Conservation (phyloP, 371 early-diverging fungal species). For the Mortierella sp. region DNA sequence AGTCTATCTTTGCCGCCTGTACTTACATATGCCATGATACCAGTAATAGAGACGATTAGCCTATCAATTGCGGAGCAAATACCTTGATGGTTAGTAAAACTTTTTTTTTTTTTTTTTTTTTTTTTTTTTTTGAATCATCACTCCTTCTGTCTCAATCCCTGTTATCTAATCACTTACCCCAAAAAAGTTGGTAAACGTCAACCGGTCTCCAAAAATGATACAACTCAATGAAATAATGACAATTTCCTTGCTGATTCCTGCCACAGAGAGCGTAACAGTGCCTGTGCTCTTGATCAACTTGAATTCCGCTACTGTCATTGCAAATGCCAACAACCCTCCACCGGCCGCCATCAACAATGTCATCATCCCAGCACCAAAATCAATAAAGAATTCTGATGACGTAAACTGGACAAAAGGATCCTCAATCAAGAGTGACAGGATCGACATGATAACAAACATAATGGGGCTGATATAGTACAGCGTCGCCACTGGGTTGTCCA, state of each 20-base stretch:
- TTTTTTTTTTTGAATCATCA: not conserved
- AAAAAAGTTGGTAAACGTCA: slow-evolving; percentile 62
- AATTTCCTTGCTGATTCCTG: slow-evolving; percentile 86
- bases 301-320: slow-evolving; percentile 88
- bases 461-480: slow-evolving; percentile 79
- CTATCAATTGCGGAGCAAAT: slow-evolving; percentile 32
- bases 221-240: slow-evolving; percentile 66
- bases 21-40: slow-evolving; percentile 60
- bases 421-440: slow-evolving; percentile 67
- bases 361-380: slow-evolving; percentile 49
- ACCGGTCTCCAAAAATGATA: slow-evolving; percentile 64
- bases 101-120: not conserved
- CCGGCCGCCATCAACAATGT: slow-evolving; percentile 67
- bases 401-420: slow-evolving; percentile 65
- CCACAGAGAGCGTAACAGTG: slow-evolving; percentile 88
- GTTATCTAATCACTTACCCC: slow-evolving; percentile 53
- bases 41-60: slow-evolving; percentile 65
- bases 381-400: slow-evolving; percentile 58
- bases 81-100: not conserved
- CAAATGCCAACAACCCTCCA: slow-evolving; percentile 89
- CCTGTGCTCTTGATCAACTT: slow-evolving; percentile 83
- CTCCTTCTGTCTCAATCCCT: no score
- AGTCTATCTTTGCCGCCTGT: no score
- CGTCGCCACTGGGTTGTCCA: slow-evolving; percentile 88
- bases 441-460: slow-evolving; percentile 71